Conservation (phyloP, 2,329 filamentous ascomycete genomes). For the Xylariales sp. region DNA sequence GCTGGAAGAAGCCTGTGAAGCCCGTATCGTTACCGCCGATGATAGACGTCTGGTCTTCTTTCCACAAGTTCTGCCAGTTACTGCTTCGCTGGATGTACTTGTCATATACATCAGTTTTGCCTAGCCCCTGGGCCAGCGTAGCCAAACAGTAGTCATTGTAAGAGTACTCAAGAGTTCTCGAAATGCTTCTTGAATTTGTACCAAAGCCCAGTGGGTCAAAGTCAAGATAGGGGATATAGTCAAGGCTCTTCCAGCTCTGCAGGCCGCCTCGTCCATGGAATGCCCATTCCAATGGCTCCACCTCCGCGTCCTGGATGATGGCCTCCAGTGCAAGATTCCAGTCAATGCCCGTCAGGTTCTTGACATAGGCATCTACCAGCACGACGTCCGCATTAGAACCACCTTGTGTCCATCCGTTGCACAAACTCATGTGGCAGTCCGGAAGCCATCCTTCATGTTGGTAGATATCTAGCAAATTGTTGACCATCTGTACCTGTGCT, state of each 20-base stretch:
- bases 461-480: constrained; percentile 62
- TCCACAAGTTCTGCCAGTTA: constrained; percentile 62
- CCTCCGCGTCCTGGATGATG: constrained; percentile 59
- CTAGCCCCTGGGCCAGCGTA: constrained; percentile 35
- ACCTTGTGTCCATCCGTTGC: constrained; percentile 63
- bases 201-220: constrained; percentile 55
- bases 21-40: constrained; percentile 31
- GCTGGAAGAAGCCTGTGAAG: constrained; percentile 36
- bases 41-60: constrained; percentile 44
- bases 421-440: constrained; percentile 64
- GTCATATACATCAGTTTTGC: constrained; percentile 33
- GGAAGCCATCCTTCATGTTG: constrained; percentile 61
- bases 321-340: constrained; percentile 61
- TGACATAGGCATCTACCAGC: constrained; percentile 57
- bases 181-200: constrained; percentile 61
- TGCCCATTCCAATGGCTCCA: constrained; percentile 57
- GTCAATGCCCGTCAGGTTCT: constrained; percentile 54
- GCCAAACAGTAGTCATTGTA: constrained; percentile 60
- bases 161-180: constrained; percentile 62
- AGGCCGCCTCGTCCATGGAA: constrained; percentile 63
- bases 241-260: constrained; percentile 57
- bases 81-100: constrained; percentile 49
- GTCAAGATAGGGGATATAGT: constrained; percentile 62
- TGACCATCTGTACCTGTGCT: constrained; percentile 56
- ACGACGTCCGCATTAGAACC: constrained; percentile 64